Conservation (phyloP, 2,329 filamentous ascomycete genomes). For the Escovopsis weberi region DNA sequence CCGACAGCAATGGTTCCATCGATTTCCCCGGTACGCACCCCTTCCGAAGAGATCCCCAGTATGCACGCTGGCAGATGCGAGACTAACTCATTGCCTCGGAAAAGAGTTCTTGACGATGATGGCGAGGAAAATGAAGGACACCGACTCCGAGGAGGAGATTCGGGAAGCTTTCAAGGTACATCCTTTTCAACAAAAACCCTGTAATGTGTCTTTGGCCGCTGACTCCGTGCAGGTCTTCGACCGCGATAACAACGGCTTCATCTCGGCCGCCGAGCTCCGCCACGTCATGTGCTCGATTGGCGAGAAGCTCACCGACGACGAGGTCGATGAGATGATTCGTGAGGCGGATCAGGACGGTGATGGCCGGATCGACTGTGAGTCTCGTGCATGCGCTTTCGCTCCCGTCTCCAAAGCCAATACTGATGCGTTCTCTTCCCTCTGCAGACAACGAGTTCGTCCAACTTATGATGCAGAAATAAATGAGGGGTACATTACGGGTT, state of each 20-base stretch:
- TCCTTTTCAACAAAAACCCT: neutral
- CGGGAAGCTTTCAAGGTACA: slow-evolving; percentile 73
- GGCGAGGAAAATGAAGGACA: slow-evolving; percentile 90
- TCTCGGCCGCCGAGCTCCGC: slow-evolving; percentile 74
- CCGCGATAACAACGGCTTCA: slow-evolving; percentile 84
- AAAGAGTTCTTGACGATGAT: slow-evolving; percentile 86
- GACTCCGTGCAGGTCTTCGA: slow-evolving; percentile 50
- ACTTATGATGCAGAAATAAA: slow-evolving; percentile 95
- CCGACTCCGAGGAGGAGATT: slow-evolving; percentile 82
- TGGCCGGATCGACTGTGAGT: slow-evolving; percentile 74
- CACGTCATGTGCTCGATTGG: slow-evolving; percentile 89
- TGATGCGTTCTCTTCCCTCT: neutral
- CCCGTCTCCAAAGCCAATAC: neutral
- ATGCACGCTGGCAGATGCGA: neutral
- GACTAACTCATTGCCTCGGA: neutral
- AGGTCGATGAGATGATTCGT: slow-evolving; percentile 87
- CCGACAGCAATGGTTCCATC: slow-evolving; percentile 85
- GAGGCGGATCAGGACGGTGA: slow-evolving; percentile 84
- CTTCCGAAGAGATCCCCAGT: slow-evolving; percentile 1
- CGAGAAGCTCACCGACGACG: slow-evolving; percentile 80
- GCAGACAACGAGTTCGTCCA: slow-evolving; percentile 85
- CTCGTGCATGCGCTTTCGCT: neutral
- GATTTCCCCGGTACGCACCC: slow-evolving; percentile 63
- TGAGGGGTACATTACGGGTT: slow-evolving; percentile 28
- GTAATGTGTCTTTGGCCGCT: neutral